Conservation (phyloP, 2,329 filamentous ascomycete species). For the Cladophialophora bantiana region DNA sequence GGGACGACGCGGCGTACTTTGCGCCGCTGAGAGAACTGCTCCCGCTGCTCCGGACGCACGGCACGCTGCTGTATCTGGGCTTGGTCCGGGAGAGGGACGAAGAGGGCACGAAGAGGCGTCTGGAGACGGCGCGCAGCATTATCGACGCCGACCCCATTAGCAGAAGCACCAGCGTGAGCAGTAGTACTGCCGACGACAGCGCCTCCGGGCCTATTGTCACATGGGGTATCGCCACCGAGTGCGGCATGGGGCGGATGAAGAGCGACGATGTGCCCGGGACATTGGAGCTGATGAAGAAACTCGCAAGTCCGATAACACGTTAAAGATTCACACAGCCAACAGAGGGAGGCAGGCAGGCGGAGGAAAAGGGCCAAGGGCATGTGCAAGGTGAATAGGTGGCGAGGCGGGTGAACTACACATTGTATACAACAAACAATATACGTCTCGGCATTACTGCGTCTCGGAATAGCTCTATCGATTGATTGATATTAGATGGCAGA, state of each 20-base stretch:
- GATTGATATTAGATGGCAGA: too few species aligned
- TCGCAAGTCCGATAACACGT: not conserved
- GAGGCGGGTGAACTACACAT: too few species aligned
- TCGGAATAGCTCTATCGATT: too few species aligned
- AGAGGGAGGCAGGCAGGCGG: too few species aligned
- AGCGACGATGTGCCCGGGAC: constrained; percentile 38
- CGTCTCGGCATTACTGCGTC: too few species aligned
- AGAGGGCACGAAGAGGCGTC: constrained; percentile 49
- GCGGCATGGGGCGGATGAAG: constrained; percentile 40
- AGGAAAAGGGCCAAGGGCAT: too few species aligned
- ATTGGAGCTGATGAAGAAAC: constrained; percentile 26
- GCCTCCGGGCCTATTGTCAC: constrained; percentile 30
- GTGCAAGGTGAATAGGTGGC: too few species aligned
- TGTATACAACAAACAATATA: too few species aligned
- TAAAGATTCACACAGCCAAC: not conserved
- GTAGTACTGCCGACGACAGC: constrained; percentile 39
- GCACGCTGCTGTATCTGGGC: constrained; percentile 51
- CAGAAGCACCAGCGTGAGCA: constrained; percentile 37
- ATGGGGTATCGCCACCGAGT: constrained; percentile 52
- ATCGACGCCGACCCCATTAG: constrained; percentile 40
- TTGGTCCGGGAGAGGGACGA: constrained; percentile 51
- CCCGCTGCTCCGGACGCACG: constrained; percentile 40
- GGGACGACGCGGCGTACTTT: constrained; percentile 49
- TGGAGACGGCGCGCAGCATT: constrained; percentile 45
- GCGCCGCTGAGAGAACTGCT: constrained; percentile 45